phyloP scores from a whole-genome alignment of 2,329 filamentous ascomycete genomes.

The Aspergillus clavatus region DNA sequence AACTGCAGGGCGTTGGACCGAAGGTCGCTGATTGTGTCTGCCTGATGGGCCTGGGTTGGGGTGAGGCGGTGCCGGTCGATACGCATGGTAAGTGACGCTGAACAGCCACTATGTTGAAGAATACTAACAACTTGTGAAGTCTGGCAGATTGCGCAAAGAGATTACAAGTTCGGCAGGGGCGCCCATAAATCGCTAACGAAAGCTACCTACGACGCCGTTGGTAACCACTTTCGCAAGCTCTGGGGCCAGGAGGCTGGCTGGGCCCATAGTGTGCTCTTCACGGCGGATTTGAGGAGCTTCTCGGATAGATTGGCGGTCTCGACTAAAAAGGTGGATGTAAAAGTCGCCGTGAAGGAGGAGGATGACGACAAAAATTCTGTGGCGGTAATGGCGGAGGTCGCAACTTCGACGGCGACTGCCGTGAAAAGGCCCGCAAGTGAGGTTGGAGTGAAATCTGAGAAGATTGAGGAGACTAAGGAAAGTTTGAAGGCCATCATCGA shows the following conservation, averaged over 20 bases:
- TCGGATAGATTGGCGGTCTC: conserved; percentile 56
- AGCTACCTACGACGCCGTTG: conserved; percentile 81
- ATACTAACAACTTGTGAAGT: conserved; percentile 46
- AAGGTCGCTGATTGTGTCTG: conserved; percentile 97
- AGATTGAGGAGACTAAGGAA: conserved; percentile 15
- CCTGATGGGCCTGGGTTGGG: conserved; percentile 94
- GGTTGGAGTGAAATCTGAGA: conserved; percentile 17
- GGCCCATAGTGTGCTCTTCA: conserved; percentile 96
- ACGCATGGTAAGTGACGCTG: conserved; percentile 61
- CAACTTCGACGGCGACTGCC: conserved; percentile 17
- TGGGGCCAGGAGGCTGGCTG: conserved; percentile 95
- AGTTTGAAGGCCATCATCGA: conserved; percentile 15
- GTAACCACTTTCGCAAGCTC: conserved; percentile 78
- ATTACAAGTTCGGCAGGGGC: conserved; percentile 84
- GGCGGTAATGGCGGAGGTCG: conserved; percentile 25
- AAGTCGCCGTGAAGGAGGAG: conserved; percentile 24
- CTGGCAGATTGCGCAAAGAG: conserved; percentile 94
- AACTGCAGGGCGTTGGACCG: conserved; percentile 82
- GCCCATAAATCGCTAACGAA: conserved; percentile 85
- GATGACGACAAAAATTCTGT: conserved; percentile 24
- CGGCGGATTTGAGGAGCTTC: conserved; percentile 83
- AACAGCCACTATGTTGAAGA: neutral
- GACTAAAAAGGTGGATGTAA: conserved; percentile 32
- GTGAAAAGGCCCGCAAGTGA: conserved; percentile 24
- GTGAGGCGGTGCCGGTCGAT: conserved; percentile 89